These are phyloP conservation scores for Trichosanthes truncata DNA, from an alignment of 306 rosid genomes.

Conservation along the genomic window DNA sequence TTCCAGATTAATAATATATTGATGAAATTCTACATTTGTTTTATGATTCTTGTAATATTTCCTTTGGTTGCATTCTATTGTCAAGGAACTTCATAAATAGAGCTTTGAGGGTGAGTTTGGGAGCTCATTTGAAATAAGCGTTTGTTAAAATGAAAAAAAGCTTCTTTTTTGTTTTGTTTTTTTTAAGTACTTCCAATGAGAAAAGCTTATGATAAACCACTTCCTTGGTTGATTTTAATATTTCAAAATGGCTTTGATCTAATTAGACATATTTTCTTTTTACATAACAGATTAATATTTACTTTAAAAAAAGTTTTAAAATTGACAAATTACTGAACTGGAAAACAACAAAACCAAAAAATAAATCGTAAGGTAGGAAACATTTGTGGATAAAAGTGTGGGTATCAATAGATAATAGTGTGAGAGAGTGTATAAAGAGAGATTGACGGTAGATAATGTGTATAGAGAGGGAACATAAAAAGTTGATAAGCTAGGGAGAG, in stretches of 20 bases:
- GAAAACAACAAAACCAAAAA: neutral
- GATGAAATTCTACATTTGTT: neutral
- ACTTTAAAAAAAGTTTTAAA: neutral
- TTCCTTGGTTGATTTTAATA: neutral
- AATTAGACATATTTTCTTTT: neutral
- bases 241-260: neutral
- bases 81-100: neutral
- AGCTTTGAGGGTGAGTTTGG: constrained; percentile 3
- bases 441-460: neutral
- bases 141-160: neutral
- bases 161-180: neutral
- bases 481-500: neutral
- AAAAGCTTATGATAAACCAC: neutral
- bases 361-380: neutral
- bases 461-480: neutral
- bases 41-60: neutral
- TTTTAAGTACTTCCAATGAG: neutral
- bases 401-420: neutral
- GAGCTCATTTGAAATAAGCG: neutral
- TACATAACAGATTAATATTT: neutral
- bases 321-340: neutral
- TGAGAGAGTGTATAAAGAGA: neutral
- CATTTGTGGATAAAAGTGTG: neutral
- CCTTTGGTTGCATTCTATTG: neutral
- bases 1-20: neutral